These are phyloP conservation scores for Pseudogymnoascus sp. DNA, from an alignment of 2,329 filamentous ascomycete genomes.

Conservation along the genomic window DNA sequence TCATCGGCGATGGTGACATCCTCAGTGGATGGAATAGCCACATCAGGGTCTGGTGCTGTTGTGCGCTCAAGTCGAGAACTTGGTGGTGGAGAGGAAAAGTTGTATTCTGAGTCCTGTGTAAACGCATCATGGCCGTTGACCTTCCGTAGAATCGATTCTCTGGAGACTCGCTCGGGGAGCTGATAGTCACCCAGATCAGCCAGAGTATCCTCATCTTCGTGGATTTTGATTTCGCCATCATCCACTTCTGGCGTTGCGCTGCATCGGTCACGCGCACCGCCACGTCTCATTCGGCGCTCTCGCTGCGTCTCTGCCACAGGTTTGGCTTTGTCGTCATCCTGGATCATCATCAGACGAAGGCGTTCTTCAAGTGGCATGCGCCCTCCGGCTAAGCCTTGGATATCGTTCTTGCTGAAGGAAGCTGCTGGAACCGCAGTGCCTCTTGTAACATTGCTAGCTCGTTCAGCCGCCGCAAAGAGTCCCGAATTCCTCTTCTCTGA, in stretches of 20 bases:
- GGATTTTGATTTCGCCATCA: conserved; percentile 26
- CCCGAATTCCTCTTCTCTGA: conserved; percentile 33
- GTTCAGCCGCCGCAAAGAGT: conserved; percentile 64
- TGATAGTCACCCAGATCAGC: conserved; percentile 56
- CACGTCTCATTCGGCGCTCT: conserved; percentile 60
- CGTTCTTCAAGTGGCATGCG: conserved; percentile 82
- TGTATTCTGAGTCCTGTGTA: conserved; percentile 52
- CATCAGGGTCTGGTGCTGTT: conserved; percentile 58
- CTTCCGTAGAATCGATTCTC: conserved; percentile 85
- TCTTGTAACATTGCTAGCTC: conserved; percentile 56
- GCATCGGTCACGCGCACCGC: conserved; percentile 38
- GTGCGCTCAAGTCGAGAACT: background rate
- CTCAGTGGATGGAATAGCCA: conserved; percentile 82
- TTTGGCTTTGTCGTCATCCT: conserved; percentile 51
- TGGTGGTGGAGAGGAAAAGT: conserved; percentile 53
- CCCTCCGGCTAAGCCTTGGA: conserved; percentile 63
- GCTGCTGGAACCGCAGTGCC: conserved; percentile 61
- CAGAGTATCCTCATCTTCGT: conserved; percentile 50
- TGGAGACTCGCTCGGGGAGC: conserved; percentile 70
- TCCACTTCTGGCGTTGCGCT: conserved; percentile 27
- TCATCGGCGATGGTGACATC: conserved; percentile 48
- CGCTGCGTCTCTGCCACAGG: conserved; percentile 56
- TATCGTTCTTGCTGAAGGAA: conserved; percentile 63
- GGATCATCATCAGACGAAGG: conserved; percentile 80
- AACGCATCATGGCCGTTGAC: conserved; percentile 58